These are phyloP conservation scores for Cladosporium sp. DNA, from an alignment of 2,329 filamentous ascomycete species.

Conservation along the genomic window DNA sequence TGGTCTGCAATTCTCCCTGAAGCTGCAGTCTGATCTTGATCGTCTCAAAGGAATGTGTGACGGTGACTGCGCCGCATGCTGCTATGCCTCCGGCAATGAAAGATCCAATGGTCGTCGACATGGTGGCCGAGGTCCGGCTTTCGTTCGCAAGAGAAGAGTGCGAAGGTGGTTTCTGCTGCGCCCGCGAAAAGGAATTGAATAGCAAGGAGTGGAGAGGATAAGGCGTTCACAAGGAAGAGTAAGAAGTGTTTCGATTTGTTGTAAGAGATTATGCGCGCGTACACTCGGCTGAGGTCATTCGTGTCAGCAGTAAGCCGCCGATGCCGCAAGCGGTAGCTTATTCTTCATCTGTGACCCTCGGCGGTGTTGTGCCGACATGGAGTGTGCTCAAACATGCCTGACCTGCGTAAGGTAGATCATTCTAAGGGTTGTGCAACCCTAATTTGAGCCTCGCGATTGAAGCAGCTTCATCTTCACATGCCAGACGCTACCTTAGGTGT, in stretches of 20 bases:
- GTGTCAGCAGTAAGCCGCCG: not conserved
- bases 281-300: slow-evolving; percentile 2
- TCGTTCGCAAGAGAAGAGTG: not conserved
- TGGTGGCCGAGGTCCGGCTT: slow-evolving; percentile 25
- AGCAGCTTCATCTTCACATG: slow-evolving; percentile 13
- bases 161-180: not conserved
- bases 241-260: not conserved
- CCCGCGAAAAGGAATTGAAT: not conserved
- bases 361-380: not conserved
- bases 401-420: too few species aligned
- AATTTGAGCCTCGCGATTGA: not conserved
- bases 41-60: slow-evolving; percentile 97
- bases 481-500: not conserved
- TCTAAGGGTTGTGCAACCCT: not conserved
- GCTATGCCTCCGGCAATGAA: slow-evolving; percentile 97
- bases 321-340: not conserved
- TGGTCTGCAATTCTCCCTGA: slow-evolving; percentile 90
- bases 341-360: not conserved
- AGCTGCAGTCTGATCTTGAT: slow-evolving; percentile 98
- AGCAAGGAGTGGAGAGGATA: not conserved
- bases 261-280: not conserved
- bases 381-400: not conserved
- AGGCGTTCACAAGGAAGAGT: not conserved
- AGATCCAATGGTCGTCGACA: slow-evolving; percentile 59
- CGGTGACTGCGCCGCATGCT: slow-evolving; percentile 94